Base-by-base conservation (phyloP, 1,284 basidiomycete species). In the Trametes hirsuta region DNA sequence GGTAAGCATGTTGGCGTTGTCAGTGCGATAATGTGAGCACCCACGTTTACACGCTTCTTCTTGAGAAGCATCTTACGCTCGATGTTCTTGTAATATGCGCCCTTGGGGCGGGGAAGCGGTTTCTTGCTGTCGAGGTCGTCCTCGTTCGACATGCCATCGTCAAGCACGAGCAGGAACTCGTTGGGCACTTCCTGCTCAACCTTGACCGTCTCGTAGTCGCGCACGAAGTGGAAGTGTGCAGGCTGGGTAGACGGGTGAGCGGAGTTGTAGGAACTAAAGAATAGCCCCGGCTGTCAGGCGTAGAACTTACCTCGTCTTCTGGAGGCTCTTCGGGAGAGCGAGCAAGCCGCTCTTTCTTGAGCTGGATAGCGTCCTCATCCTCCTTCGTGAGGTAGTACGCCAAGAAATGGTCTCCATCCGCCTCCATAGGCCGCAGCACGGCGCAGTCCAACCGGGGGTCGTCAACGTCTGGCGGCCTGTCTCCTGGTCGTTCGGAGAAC, bases 381-480 rank as follows among this genome's bases (percentile, higher is more conserved):
- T 93, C 88, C 67, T 84, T 81, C 0, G 93, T 91, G 12, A 96
- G 82, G 69, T 94, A 96, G 73, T 93, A 96, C n/a, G 92, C 87
- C 59, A 97, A 77, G 79, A 94, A 91, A 55, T 92, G 90, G 70
- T 95, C 91, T 25, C 93, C 91, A 53, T 92, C 90, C 1, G 91
- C 88, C 70, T 90, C 87, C 83, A 94, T 90, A 0, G 95, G 93
- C 39, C 94, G 86, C 53, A 97, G 78, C 61, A 97, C 86, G 11
- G 93, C 93, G 69, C 91, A 91, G 66, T 94, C 89, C 57, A 95
- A 70, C 10, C 94, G 84, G 35, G 91, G 85, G 72, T 93, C 85
- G 47, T 90, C 84, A 50, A 85, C 79, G 87, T 92, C 61, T 48
- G 14, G 46, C 37, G 82, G 68, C 41, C 86, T 80, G 54, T 94